Base-by-base conservation (phyloP, 257 asterid genomes). In the Plantago major region DNA sequence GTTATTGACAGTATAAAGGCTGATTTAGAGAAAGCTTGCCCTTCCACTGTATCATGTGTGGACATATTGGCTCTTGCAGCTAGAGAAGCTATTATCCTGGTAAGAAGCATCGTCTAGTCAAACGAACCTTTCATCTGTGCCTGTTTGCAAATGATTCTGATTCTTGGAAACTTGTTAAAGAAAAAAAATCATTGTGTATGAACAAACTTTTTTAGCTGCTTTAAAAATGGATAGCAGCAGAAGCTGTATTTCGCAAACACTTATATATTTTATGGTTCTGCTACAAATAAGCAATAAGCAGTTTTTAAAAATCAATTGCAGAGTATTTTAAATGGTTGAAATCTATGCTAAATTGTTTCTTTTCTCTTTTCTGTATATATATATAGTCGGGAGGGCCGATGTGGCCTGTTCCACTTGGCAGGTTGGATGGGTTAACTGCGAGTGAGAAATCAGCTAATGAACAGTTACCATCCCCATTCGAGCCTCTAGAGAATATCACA, bases 391-490 rank as follows among this genome's bases (percentile, higher is more conserved):
- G 89, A 45, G 94, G 95, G 46, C 60, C 74, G 42, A 66, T 43
- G 55, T 72, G 79, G 79, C 53, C 66, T 12, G 76, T 72, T 46
- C 51, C 71, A 49, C 55, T 79, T 50, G 79, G 84, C 18, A 72
- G 81, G 33, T 14, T 63, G 50, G 84, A 72, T 75, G 84, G 84
- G 22, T 37, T 75, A 22, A 68, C 76, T 42, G 73, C 80, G 42
- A 70, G 84, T 59, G 78, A 79, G 63, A 81, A 78, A 50, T 84
- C 90, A 72, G 95, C 94, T 50, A 87, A 81, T 42, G 79, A 79
- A 28, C 86, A 77, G 54, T 38, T 89, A 68, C 97, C 95, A 49
- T 84, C 94, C 9, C 95, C 95, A n/a, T 68, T 84, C 50, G 94
- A 86, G 65, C 71, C 86, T 67, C 79, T 89, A 11, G 78, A 64